Conservation (phyloP, 2,329 filamentous ascomycete genomes). For the Geoglossum cookeanum region DNA sequence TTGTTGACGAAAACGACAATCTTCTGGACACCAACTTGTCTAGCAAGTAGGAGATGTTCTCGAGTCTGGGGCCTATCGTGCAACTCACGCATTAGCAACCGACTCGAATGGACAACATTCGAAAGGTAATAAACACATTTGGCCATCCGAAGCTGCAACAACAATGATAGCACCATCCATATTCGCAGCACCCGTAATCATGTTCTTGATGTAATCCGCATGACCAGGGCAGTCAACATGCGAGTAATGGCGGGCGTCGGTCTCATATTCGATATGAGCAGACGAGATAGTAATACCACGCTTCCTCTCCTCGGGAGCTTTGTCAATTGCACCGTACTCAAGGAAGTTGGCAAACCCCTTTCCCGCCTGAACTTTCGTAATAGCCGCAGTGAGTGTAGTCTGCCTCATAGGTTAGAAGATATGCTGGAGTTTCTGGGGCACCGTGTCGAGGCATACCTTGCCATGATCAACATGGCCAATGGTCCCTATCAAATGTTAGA, state of each 20-base stretch:
- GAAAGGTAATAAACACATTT: constrained; percentile 43
- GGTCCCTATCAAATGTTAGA: constrained; percentile 39
- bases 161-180: constrained; percentile 99
- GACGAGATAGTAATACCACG: constrained; percentile 99
- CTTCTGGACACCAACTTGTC: constrained; percentile 94
- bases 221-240: constrained; percentile 99
- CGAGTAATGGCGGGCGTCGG: constrained; percentile 87
- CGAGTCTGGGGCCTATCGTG: constrained; percentile 64
- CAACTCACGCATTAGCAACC: not conserved
- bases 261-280: constrained; percentile 95
- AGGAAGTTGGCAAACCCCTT: constrained; percentile 90
- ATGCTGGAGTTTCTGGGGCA: constrained; percentile 7
- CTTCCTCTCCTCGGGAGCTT: constrained; percentile 97
- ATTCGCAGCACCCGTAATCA: constrained; percentile 98
- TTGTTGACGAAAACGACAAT: constrained; percentile 99
- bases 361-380: constrained; percentile 92
- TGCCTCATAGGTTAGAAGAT: constrained; percentile 22
- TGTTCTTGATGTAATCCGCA: constrained; percentile 99
- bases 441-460: constrained; percentile 44
- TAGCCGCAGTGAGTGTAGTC: constrained; percentile 96
- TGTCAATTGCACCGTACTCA: constrained; percentile 96
- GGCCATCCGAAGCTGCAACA: constrained; percentile 91
- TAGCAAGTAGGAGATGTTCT: constrained; percentile 92
- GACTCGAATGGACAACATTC: too few species aligned
- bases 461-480: constrained; percentile 99